Evolutionary conservation across 148 eudicot species (phyloP).

Genomic region (Gaultheria prostrata): DNA sequence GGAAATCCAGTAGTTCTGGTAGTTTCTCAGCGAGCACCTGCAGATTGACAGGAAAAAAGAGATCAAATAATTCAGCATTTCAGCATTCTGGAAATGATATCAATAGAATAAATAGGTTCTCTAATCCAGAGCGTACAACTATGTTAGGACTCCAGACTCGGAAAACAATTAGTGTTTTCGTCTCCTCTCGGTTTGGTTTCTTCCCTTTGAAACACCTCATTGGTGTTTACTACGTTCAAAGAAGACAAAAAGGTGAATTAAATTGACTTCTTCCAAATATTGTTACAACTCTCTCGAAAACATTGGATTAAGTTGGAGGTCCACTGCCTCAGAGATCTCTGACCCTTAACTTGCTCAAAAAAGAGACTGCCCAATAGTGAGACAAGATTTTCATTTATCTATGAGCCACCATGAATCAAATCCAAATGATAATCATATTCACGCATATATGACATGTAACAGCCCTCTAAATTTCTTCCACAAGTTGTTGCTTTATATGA

Average conservation of each 20-base stretch:
- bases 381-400: neutral
- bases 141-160: neutral
- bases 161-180: neutral
- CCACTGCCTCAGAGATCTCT: neutral
- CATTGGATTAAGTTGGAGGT: neutral
- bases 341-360: neutral
- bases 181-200: neutral
- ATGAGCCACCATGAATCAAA: neutral
- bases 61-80: neutral
- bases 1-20: slow-evolving; percentile 83
- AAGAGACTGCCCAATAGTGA: neutral
- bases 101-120: neutral
- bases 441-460: neutral
- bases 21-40: slow-evolving; percentile 80
- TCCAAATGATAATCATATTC: neutral
- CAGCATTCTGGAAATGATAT: neutral
- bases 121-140: neutral
- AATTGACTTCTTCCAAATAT: neutral
- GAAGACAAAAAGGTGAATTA: neutral
- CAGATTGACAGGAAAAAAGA: neutral
- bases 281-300: neutral
- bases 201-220: neutral
- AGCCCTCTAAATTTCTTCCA: neutral
- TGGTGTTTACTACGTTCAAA: neutral
- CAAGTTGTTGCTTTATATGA: neutral